Evolutionary conservation across 352 stramenopile genomes (phyloP), one percentile per base, ranked within the genome.

Genomic region (Phytophthora chlamydospora): DNA sequence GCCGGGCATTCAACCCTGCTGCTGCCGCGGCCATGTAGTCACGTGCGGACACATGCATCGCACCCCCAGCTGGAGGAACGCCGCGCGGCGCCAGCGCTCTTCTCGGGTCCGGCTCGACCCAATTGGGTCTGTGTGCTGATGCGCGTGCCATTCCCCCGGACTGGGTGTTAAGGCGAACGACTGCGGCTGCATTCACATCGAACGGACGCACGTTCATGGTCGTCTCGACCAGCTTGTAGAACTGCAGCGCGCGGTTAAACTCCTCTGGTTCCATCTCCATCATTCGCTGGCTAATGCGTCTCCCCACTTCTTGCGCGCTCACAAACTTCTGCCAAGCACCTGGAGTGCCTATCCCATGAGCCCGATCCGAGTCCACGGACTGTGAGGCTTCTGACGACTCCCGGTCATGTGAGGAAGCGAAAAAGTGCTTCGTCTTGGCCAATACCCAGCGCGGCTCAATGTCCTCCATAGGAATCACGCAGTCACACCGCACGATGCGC

Each of bases 151-250:
- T 7, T 1, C 40, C 39, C 33, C 43, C 19, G 7, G n/a, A 16
- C 8, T 63, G 36, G 21, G 33, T 47, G n/a, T 55, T 55, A 3
- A 68, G 45, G 5, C 44, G 47, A 1, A 54, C 53, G 8, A 53
- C 35, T 16, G 32, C 48, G 10, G 46, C 44, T 34, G 59, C 31
- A 16, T 66, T 62, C 43, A 74, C 39, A 24, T 62, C 53, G 41
- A 74, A 74, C 16, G 66, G 66, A 47, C 60, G 60, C 33, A 62
- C 44, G 51, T 60, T 68, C 34, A 76, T 43, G 14, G 56, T 71
- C 7, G 62, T 63, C 59, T 76, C 68, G 14, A 76, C 68, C 6
- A 73, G 64, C 17, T 73, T 71, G 50, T 76, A 76, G 43, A 73
- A 76, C n/a, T 50, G 54, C 17, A 76, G 12, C 0, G 54, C 63